A percentile compares a stretch with the other conserved stretches of the same genome.
These are phyloP conservation scores for Monosporascus sp. DNA, from an alignment of 2,329 filamentous ascomycete genomes.

Conservation along the genomic window DNA sequence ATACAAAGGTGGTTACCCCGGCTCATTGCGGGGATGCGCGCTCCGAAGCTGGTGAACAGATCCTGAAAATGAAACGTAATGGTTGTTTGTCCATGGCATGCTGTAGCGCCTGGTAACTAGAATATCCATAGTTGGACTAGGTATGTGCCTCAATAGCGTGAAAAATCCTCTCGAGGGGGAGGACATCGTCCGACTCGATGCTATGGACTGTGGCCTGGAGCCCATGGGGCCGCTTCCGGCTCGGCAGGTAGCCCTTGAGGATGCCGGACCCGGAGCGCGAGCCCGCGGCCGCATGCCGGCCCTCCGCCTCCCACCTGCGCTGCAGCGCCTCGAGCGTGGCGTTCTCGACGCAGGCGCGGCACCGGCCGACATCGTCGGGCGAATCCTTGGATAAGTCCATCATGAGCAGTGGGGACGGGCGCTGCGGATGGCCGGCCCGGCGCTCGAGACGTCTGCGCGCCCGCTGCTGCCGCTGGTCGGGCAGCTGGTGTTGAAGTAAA, in stretches of 20 bases:
- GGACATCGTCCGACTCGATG: too few relatives aligned
- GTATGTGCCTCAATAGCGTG: too few relatives aligned
- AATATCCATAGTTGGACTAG: too few relatives aligned
- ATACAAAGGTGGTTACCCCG: too few relatives aligned
- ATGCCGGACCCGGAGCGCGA: slow-evolving; percentile 5
- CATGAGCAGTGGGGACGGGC: slow-evolving; percentile 7
- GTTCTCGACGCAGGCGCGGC: slow-evolving; percentile 18
- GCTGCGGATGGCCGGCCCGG: slow-evolving; percentile 13
- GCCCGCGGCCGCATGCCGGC: slow-evolving; percentile 5
- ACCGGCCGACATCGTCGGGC: slow-evolving; percentile 23
- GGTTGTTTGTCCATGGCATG: too few relatives aligned
- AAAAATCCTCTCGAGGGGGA: too few relatives aligned
- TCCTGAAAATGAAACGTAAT: too few relatives aligned
- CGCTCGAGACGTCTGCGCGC: slow-evolving; percentile 17
- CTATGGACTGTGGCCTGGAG: not conserved
- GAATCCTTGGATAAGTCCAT: too few relatives aligned
- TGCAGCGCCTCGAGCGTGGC: slow-evolving; percentile 13
- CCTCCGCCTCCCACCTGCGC: too few relatives aligned
- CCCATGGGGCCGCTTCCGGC: not conserved
- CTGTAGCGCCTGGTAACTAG: too few relatives aligned
- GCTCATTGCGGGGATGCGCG: too few relatives aligned
- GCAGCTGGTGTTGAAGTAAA: slow-evolving; percentile 1
- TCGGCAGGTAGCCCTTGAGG: not conserved
- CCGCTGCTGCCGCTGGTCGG: slow-evolving; percentile 2
- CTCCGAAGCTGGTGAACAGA: too few relatives aligned